A percentile compares a stretch with the other conserved stretches of the same genome.
phyloP scores from a whole-genome alignment of 192 early-diverging fungal species.

The Bifiguratus adelaidae region DNA sequence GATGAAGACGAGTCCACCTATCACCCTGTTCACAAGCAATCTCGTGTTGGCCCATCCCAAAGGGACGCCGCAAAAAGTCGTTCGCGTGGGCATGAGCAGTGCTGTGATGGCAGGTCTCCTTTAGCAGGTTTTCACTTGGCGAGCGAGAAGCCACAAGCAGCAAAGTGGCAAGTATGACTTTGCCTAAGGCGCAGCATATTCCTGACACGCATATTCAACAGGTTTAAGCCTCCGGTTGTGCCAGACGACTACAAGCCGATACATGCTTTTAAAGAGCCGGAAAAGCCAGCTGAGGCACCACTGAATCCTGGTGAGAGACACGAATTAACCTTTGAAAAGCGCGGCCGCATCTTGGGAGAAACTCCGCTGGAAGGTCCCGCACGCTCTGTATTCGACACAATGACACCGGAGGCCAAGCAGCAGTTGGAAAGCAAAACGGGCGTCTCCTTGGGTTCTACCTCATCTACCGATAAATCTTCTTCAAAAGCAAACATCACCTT shows the following conservation, averaged over 20 bases:
- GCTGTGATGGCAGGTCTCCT: slow-evolving; percentile 9
- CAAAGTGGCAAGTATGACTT: slow-evolving; percentile 11
- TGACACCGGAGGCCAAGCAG: slow-evolving; percentile 55
- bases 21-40: background rate
- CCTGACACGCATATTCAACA: background rate
- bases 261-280: slow-evolving; percentile 4
- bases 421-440: slow-evolving; percentile 40
- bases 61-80: too few relatives aligned
- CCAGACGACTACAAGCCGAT: slow-evolving; percentile 9
- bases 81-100: too few relatives aligned
- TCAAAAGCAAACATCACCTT: slow-evolving; percentile 22
- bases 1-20: background rate
- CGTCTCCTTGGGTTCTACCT: slow-evolving; percentile 5
- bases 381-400: slow-evolving; percentile 64
- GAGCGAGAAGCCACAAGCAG: slow-evolving; percentile 3
- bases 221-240: slow-evolving; percentile 15
- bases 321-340: slow-evolving; percentile 34
- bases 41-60: too few relatives aligned
- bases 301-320: too few relatives aligned
- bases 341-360: slow-evolving; percentile 61
- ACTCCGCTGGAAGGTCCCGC: slow-evolving; percentile 44
- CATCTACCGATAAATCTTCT: background rate
- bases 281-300: background rate
- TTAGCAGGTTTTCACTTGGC: slow-evolving; percentile 9
- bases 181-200: background rate